Evolutionary conservation across 768 basidiomycete genomes (phyloP).

Genomic region (Tephrocybe sp.): DNA sequence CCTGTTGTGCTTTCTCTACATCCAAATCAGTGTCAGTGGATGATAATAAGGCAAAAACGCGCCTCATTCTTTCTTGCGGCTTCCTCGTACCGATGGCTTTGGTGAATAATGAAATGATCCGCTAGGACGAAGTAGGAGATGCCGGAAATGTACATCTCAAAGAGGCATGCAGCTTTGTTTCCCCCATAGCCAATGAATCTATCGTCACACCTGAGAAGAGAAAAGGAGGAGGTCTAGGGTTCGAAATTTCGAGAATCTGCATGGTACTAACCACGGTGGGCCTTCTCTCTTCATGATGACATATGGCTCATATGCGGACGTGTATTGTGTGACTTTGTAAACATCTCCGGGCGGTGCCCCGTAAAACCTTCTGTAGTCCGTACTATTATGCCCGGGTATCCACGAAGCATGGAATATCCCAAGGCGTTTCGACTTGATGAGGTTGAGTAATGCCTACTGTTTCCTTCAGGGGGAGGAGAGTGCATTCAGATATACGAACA

Average conservation of each 20-base stretch:
- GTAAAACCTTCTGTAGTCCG: constrained; percentile 74
- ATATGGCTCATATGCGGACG: constrained; percentile 88
- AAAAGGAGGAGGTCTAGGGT: too few species aligned
- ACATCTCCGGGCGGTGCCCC: constrained; percentile 59
- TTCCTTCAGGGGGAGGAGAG: neutral
- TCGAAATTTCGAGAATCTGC: too few species aligned
- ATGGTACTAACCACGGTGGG: constrained; percentile 64
- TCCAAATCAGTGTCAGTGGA: neutral
- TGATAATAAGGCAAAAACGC: neutral
- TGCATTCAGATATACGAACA: constrained; percentile 14
- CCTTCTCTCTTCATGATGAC: constrained; percentile 77
- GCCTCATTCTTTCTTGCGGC: constrained; percentile 71
- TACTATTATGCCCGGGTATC: constrained; percentile 79
- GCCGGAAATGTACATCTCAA: constrained; percentile 88
- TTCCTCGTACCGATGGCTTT: constrained; percentile 83
- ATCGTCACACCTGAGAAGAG: constrained; percentile 79
- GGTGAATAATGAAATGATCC: constrained; percentile 89
- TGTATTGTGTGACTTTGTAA: constrained; percentile 76
- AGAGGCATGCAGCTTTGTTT: constrained; percentile 91
- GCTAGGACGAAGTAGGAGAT: constrained; percentile 81
- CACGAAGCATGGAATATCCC: constrained; percentile 80
- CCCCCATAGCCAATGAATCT: constrained; percentile 89
- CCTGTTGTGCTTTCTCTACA: constrained; percentile 70
- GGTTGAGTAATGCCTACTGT: constrained; percentile 50
- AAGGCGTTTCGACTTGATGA: constrained; percentile 57